Evolutionary conservation across 768 basidiomycete species (phyloP).

Genomic region (Pulveroboletus sp.): DNA sequence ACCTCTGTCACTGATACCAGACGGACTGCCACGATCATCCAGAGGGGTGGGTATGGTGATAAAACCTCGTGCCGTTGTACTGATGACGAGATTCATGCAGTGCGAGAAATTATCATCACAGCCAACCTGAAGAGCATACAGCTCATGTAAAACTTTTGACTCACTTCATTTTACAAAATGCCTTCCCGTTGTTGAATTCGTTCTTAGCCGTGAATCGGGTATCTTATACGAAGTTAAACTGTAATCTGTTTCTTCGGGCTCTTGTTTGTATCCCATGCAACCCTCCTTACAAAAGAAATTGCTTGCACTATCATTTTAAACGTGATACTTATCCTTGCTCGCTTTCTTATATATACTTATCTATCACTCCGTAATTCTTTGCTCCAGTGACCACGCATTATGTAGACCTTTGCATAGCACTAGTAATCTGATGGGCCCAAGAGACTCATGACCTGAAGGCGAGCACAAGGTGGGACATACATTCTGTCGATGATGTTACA

Average conservation of each 20-base stretch:
- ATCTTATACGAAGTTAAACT: constrained; percentile 15
- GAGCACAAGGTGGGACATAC: constrained; percentile 9
- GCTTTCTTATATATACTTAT: constrained; percentile 24
- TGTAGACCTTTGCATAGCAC: constrained; percentile 2
- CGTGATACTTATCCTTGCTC: not conserved
- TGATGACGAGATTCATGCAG: constrained; percentile 30
- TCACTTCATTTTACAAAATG: constrained; percentile 2
- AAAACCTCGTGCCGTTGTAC: not conserved
- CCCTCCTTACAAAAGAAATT: constrained; percentile 6
- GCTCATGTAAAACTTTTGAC: constrained; percentile 23
- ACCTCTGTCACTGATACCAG: constrained; percentile 81
- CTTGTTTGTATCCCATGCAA: constrained; percentile 15
- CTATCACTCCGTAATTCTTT: constrained; percentile 14
- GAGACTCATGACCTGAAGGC: not conserved
- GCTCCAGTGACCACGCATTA: constrained; percentile 1
- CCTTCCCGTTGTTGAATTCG: constrained; percentile 6
- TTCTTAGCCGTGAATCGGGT: constrained; percentile 6
- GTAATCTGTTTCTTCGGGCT: constrained; percentile 11
- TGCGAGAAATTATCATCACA: constrained; percentile 68
- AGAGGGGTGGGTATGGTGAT: constrained; percentile 48
- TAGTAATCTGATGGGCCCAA: not conserved
- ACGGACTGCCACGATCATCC: constrained; percentile 68
- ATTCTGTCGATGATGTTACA: constrained; percentile 42
- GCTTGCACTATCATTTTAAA: constrained; percentile 13
- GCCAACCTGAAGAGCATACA: constrained; percentile 56